These are phyloP conservation scores for Phallus indusiatus DNA, from an alignment of 768 basidiomycete species.

Conservation along the genomic window DNA sequence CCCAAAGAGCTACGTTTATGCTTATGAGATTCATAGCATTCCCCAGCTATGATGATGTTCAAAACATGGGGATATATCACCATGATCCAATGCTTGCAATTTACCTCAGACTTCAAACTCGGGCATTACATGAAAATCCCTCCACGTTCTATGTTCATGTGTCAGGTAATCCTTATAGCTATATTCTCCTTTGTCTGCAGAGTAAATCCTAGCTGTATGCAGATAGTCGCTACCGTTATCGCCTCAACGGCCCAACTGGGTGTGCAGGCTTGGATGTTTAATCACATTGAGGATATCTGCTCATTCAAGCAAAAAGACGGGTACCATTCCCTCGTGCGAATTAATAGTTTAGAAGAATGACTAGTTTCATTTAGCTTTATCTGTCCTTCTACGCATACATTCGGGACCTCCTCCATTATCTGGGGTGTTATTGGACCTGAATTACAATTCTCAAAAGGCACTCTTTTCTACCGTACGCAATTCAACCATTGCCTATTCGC, in stretches of 20 bases:
- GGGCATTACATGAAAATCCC: slow-evolving; percentile 87
- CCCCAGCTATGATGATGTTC: slow-evolving; percentile 59
- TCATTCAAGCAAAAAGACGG: slow-evolving; percentile 12
- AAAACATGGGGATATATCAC: slow-evolving; percentile 50
- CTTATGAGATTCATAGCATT: not conserved
- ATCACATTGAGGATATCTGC: slow-evolving; percentile 31
- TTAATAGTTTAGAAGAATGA: no score
- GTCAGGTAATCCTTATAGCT: slow-evolving; percentile 33
- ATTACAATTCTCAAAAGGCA: slow-evolving; percentile 43
- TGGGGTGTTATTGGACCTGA: slow-evolving; percentile 59
- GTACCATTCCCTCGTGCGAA: no score
- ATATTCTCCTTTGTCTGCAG: not conserved
- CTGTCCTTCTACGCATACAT: slow-evolving; percentile 28
- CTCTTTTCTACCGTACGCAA: slow-evolving; percentile 37
- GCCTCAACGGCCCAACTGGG: slow-evolving; percentile 32
- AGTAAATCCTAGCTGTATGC: not conserved
- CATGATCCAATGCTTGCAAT: slow-evolving; percentile 52
- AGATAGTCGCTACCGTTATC: slow-evolving; percentile 25
- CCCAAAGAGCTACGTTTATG: not conserved
- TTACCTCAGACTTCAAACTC: slow-evolving; percentile 71
- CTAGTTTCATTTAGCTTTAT: slow-evolving; percentile 3
- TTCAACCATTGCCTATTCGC: slow-evolving; percentile 17
- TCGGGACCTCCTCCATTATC: slow-evolving; percentile 28
- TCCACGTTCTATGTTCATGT: slow-evolving; percentile 66
- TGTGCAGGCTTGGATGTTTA: slow-evolving; percentile 39